phyloP scores from a whole-genome alignment of 768 basidiomycete species.

The Pisolithus marmoratus region DNA sequence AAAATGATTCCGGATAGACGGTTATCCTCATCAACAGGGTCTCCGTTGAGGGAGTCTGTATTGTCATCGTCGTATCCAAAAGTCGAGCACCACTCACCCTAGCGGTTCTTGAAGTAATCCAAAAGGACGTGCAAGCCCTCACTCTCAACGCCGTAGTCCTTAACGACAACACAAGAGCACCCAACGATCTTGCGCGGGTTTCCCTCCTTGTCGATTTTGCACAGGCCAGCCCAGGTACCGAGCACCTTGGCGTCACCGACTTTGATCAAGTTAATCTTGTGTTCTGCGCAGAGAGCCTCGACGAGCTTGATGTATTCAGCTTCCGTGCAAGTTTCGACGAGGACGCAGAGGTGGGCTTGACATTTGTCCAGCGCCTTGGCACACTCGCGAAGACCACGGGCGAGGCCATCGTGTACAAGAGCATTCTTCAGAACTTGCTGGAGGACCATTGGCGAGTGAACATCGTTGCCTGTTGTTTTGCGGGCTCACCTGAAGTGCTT shows the following conservation, averaged over 20 bases:
- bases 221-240: constrained; percentile 97
- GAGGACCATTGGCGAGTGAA: constrained; percentile 4
- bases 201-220: constrained; percentile 99
- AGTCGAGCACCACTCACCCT: constrained; percentile 32
- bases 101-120: constrained; percentile 96
- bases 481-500: constrained; percentile 71
- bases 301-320: constrained; percentile 99
- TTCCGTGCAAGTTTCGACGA: constrained; percentile 98
- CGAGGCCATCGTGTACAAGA: constrained; percentile 96
- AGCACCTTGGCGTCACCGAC: constrained; percentile 97
- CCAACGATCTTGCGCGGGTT: constrained; percentile 95
- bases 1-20: constrained; percentile 88
- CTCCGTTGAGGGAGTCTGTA: constrained; percentile 93
- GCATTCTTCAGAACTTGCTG: constrained; percentile 99
- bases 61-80: constrained; percentile 56
- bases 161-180: constrained; percentile 88
- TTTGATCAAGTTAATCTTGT: constrained; percentile 99
- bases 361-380: constrained; percentile 99
- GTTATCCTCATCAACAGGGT: constrained; percentile 59
- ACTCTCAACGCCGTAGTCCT: constrained; percentile 93
- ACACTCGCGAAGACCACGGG: constrained; percentile 94
- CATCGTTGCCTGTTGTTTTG: background rate
- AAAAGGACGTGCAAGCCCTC: constrained; percentile 92
- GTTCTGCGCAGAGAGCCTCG: constrained; percentile 97
- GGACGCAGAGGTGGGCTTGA: no score